Base-by-base conservation (phyloP, 192 early-diverging fungal genomes). In the Coemansia sp. region DNA sequence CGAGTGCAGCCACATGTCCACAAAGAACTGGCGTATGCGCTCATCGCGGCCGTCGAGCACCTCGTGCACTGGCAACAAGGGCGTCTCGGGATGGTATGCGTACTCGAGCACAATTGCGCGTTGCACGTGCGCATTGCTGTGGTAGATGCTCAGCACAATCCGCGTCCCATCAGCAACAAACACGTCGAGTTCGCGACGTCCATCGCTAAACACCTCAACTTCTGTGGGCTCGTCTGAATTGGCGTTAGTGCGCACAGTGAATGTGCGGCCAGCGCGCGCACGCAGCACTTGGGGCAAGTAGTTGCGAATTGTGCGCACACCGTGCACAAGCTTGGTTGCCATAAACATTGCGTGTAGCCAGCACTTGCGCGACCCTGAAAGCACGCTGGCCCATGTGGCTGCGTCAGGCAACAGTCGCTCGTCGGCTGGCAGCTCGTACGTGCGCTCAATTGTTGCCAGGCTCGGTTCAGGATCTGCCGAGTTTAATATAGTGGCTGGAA, bases 291-390 rank as follows among this genome's bases (percentile, higher is more conserved):
- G 82, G 12, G 78, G 72, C 15, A 89, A 58, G 64, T 83, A 87
- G 74, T 91, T 91, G 65, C 82, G 75, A 38, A 79, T 60, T 55
- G 83, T 82, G 44, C 74, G 82, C 63, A 83, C 82, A 38, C 85
- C 89, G 64, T 94, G 92, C 36, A 94, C 89, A 44, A 95, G 86
- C 42, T 86, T 77, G 10, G 85, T 75, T 22, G 87, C 74, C 0
- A 88, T 90, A 47, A 97, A 72, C 26, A 94, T 67, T 1, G 92
- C 91, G n/a, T 87, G 87, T 31, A 95, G 82, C 95, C 95, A 97
- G 26, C 83, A 87, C 60, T 83, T 83, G 5, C 81, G 67, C 3
- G 79, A 65, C 2, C 91, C 91, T 25, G 88, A 84, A 14, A 95
- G 78, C 25, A 75, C 75, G 23, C 87, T 80, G 22, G 89, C 66